Percentiles rank a stretch among this genome's conserved stretches.
Conservation (phyloP, 1,284 basidiomycete species). For the Takashimella tepidaria region DNA sequence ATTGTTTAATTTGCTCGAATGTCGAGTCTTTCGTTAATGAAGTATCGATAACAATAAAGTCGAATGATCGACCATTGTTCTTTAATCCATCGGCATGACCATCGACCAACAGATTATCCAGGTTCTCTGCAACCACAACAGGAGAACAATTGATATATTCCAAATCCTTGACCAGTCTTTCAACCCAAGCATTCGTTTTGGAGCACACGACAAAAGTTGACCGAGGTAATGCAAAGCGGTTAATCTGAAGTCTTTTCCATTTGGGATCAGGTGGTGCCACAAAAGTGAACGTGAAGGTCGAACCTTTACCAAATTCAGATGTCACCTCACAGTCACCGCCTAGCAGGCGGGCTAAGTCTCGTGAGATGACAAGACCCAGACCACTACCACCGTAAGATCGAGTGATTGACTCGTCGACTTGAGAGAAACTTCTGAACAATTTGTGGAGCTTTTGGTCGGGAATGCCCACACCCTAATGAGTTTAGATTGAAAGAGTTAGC, state of each 20-base stretch:
- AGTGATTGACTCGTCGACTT: constrained; percentile 43
- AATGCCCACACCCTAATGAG: constrained; percentile 31
- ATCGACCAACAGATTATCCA: constrained; percentile 12
- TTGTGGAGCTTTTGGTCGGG: constrained; percentile 35
- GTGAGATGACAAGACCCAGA: constrained; percentile 45
- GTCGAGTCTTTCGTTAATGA: constrained; percentile 10
- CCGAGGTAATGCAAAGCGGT: constrained; percentile 8
- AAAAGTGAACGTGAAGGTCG: constrained; percentile 42
- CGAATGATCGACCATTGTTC: constrained; percentile 16
- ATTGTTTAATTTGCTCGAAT: constrained; percentile 16
- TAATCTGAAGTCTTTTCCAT: constrained; percentile 9
- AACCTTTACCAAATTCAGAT: constrained; percentile 43
- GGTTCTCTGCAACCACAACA: constrained; percentile 23
- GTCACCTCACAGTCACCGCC: constrained; percentile 42
- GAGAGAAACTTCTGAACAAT: constrained; percentile 44
- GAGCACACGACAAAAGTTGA: constrained; percentile 24
- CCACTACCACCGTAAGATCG: constrained; percentile 39
- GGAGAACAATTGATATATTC: constrained; percentile 26
- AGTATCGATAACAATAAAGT: constrained; percentile 28
- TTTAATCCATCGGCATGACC: constrained; percentile 21
- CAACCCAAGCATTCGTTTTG: constrained; percentile 22
- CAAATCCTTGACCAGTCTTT: constrained; percentile 30
- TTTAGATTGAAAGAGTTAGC: not conserved
- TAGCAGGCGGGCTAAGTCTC: constrained; percentile 36
- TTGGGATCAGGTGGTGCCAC: constrained; percentile 19